phyloP scores from a whole-genome alignment of 176 grass and related monocot species.

The Hordeum vulgare region DNA sequence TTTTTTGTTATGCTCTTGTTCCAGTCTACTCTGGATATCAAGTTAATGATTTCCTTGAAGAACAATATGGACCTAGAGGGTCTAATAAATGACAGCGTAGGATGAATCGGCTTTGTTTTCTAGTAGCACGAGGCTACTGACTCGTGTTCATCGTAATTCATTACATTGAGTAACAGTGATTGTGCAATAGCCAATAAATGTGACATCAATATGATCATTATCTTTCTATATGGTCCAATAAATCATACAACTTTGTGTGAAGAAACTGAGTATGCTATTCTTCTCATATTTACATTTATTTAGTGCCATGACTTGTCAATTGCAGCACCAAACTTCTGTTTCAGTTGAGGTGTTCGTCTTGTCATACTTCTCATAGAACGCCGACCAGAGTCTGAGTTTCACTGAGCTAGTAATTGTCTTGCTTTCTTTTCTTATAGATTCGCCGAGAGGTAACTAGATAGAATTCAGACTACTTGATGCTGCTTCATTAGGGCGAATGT shows the following conservation, averaged over 20 bases:
- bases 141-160: neutral
- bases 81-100: neutral
- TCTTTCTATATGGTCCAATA: neutral
- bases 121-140: neutral
- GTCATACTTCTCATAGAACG: conserved; percentile 6
- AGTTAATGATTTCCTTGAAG: conserved; percentile 8
- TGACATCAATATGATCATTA: neutral
- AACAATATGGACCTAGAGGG: neutral
- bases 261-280: neutral
- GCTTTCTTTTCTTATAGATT: neutral
- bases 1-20: neutral
- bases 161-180: neutral
- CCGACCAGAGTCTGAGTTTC: neutral
- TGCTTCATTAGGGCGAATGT: neutral
- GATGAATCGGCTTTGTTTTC: neutral
- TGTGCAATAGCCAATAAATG: neutral
- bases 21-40: neutral
- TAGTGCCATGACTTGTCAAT: neutral
- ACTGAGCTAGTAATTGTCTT: neutral
- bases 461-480: neutral
- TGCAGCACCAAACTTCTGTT: neutral
- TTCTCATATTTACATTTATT: neutral
- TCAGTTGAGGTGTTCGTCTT: too few species aligned
- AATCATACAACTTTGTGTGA: neutral
- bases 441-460: neutral